A percentile compares a stretch with the other conserved stretches of the same genome.
Conservation (phyloP, 1,284 basidiomycete genomes). For the Ustilago lituana region DNA sequence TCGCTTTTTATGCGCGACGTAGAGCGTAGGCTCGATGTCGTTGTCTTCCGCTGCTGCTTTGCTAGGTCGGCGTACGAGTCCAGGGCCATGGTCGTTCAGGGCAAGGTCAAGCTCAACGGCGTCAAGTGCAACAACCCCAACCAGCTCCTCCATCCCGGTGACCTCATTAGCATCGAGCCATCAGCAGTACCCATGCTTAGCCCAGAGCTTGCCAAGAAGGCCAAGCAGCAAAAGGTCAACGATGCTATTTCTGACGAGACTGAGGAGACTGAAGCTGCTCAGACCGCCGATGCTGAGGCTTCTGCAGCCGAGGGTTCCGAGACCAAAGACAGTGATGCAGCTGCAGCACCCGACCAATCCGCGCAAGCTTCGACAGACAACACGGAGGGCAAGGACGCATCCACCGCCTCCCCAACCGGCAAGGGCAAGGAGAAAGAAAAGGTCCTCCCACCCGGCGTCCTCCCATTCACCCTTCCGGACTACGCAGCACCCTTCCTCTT, state of each 20-base stretch:
- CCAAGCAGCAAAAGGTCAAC: slow-evolving; percentile 33
- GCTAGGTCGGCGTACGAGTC: slow-evolving; percentile 90
- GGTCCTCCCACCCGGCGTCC: slow-evolving; percentile 56
- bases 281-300: slow-evolving; percentile 7
- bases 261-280: slow-evolving; percentile 28
- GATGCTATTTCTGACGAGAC: slow-evolving; percentile 47
- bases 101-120: slow-evolving; percentile 89
- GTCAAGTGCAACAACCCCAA: slow-evolving; percentile 83
- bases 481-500: slow-evolving; percentile 92
- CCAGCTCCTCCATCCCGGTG: slow-evolving; percentile 89
- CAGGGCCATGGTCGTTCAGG: slow-evolving; percentile 83
- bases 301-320: slow-evolving; percentile 5
- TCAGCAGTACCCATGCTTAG: slow-evolving; percentile 77
- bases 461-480: slow-evolving; percentile 80
- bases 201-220: slow-evolving; percentile 51
- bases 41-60: slow-evolving; percentile 91
- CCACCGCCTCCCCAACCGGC: background rate
- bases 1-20: slow-evolving; percentile 70
- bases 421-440: slow-evolving; percentile 36
- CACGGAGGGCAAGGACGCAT: background rate
- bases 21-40: slow-evolving; percentile 91
- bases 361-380: slow-evolving; percentile 6
- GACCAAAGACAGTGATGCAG: slow-evolving; percentile 10
- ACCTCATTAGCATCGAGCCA: slow-evolving; percentile 90
- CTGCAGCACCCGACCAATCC: slow-evolving; percentile 3